phyloP scores from a whole-genome alignment of 768 basidiomycete species.

The Boletus pseudo-olivaceus region DNA sequence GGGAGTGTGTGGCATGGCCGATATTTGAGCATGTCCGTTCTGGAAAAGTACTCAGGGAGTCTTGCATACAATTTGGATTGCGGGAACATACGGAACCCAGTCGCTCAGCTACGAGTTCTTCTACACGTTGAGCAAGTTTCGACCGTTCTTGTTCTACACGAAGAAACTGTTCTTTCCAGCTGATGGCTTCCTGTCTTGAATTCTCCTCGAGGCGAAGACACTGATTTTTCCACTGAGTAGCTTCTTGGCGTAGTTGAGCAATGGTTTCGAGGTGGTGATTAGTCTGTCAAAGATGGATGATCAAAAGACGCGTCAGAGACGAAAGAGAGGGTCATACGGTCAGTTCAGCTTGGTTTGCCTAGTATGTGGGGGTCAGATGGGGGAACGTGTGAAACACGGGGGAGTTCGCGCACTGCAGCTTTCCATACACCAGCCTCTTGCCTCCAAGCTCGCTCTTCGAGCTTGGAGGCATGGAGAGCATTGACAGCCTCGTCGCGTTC shows the following conservation, averaged over 20 bases:
- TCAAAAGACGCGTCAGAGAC: background rate
- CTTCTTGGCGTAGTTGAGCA: slow-evolving; percentile 58
- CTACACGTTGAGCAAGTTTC: slow-evolving; percentile 51
- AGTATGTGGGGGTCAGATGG: slow-evolving; percentile 2
- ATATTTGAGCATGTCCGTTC: slow-evolving; percentile 13
- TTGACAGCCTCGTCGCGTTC: slow-evolving; percentile 52
- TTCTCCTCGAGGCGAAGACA: slow-evolving; percentile 45
- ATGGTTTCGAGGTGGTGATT: slow-evolving; percentile 60
- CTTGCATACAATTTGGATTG: background rate
- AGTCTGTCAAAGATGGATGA: slow-evolving; percentile 37
- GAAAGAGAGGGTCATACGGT: slow-evolving; percentile 39
- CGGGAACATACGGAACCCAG: slow-evolving; percentile 37
- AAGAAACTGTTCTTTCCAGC: slow-evolving; percentile 79
- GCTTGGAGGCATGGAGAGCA: slow-evolving; percentile 40
- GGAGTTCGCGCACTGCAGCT: slow-evolving; percentile 43
- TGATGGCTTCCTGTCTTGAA: slow-evolving; percentile 48
- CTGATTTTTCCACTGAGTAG: slow-evolving; percentile 72
- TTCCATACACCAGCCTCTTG: slow-evolving; percentile 40
- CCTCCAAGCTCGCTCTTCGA: slow-evolving; percentile 49
- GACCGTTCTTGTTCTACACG: slow-evolving; percentile 70
- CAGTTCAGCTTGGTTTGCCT: slow-evolving; percentile 56
- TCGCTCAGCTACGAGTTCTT: slow-evolving; percentile 54
- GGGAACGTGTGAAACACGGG: slow-evolving; percentile 8
- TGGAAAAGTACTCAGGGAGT: slow-evolving; percentile 6
- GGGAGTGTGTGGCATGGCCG: slow-evolving; percentile 33